These are phyloP conservation scores for Monosporozyma siamensis DNA, from an alignment of 805 yeast genomes.

Conservation along the genomic window DNA sequence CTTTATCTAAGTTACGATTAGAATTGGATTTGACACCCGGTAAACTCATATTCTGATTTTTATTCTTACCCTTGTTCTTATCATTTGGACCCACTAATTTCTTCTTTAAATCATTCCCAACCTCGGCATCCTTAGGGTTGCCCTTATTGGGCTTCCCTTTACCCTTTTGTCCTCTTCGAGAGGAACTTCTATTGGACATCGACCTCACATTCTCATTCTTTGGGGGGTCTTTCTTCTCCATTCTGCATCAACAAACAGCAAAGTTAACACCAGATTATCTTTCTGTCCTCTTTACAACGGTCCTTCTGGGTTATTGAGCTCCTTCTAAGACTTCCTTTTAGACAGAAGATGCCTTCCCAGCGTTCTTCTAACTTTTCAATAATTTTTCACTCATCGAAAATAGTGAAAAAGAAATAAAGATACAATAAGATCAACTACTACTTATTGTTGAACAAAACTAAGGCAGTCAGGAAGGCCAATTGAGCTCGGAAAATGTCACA, in stretches of 20 bases:
- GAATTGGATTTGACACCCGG: not conserved
- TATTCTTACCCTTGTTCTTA: not conserved
- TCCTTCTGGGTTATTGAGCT: too few relatives aligned
- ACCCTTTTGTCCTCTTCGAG: not conserved
- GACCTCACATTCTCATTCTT: constrained; percentile 1
- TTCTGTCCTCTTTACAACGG: too few relatives aligned
- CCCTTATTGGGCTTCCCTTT: not conserved
- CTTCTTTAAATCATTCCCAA: not conserved
- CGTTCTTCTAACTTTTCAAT: too few relatives aligned
- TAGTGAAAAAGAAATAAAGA: too few relatives aligned
- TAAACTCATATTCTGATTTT: not conserved
- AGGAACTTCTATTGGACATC: not conserved
- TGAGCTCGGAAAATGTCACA: not conserved
- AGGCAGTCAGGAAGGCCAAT: not conserved
- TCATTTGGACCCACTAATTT: not conserved
- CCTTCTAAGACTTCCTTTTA: too few relatives aligned
- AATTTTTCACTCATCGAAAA: too few relatives aligned
- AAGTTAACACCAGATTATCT: too few relatives aligned
- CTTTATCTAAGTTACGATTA: not conserved
- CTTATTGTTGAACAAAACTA: too few relatives aligned
- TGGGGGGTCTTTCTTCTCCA: not conserved
- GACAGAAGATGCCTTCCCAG: too few relatives aligned
- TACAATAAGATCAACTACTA: too few relatives aligned
- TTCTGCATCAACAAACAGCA: not conserved
- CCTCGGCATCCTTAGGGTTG: not conserved